Evolutionary conservation across 225 moss, liverwort and hornwort genomes (phyloP).

Genomic region (Asterella californica): DNA sequence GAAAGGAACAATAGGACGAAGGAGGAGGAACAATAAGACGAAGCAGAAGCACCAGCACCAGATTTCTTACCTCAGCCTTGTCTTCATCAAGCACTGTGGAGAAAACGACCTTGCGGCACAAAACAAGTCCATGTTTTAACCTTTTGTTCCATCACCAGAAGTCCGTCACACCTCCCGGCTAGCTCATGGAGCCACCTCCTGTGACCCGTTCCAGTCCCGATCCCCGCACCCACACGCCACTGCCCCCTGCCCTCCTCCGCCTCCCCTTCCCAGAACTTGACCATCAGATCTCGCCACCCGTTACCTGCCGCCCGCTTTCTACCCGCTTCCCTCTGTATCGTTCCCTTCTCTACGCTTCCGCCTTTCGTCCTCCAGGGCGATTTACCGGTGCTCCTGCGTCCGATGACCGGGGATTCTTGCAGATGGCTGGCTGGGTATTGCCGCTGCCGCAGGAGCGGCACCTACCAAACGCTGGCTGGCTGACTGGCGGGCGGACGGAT

Average conservation of each 20-base stretch:
- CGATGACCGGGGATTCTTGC: not conserved
- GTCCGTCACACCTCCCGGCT: not conserved
- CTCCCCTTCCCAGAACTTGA: not conserved
- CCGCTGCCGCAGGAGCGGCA: not conserved
- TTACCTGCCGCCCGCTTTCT: not conserved
- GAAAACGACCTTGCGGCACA: not conserved
- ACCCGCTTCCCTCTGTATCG: not conserved
- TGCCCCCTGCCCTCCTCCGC: not conserved
- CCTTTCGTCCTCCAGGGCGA: not conserved
- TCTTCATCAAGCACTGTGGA: not conserved
- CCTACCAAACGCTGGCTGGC: not conserved
- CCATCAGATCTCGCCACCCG: not conserved
- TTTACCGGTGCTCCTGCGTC: not conserved
- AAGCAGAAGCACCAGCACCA: not conserved
- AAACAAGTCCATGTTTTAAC: not conserved
- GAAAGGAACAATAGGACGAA: too few species aligned
- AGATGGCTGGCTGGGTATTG: not conserved
- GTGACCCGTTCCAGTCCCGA: slow-evolving; percentile 6
- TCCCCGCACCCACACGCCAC: not conserved
- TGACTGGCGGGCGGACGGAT: too few species aligned
- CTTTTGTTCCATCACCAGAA: not conserved
- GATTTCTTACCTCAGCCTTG: not conserved
- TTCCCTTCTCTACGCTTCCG: not conserved
- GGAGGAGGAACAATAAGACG: not conserved
- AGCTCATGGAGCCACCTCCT: not conserved